Evolutionary conservation across 495 filamentous ascomycete genomes (phyloP).

Genomic region (Aspergillus sparsus): DNA sequence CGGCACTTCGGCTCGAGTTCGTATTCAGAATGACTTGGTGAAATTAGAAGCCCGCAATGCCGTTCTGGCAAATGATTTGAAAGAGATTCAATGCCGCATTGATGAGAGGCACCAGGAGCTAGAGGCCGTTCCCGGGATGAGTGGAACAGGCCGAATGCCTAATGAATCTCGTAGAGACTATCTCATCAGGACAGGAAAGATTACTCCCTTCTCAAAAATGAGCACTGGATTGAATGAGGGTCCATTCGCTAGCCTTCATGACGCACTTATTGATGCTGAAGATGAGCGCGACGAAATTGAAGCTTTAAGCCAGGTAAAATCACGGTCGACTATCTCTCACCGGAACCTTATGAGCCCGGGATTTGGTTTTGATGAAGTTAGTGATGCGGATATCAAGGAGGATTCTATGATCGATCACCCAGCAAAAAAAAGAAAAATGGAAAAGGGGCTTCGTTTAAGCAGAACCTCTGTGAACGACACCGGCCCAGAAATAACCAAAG

Average conservation of each 20-base stretch:
- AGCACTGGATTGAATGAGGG: conserved; percentile 53
- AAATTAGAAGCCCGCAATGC: conserved; percentile 62
- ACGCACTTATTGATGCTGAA: conserved; percentile 77
- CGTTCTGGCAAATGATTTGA: conserved; percentile 65
- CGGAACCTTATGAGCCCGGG: conserved; percentile 79
- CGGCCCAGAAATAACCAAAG: conserved; percentile 25
- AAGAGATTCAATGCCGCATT: conserved; percentile 77
- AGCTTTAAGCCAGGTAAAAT: conserved; percentile 46
- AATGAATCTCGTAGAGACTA: conserved; percentile 85
- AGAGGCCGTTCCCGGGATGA: conserved; percentile 39
- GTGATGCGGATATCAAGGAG: conserved; percentile 29
- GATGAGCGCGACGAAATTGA: conserved; percentile 61
- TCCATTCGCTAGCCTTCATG: conserved; percentile 61
- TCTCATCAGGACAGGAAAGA: conserved; percentile 93
- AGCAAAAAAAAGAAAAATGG: conserved; percentile 45
- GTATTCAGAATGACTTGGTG: conserved; percentile 62
- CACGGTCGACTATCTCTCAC: conserved; percentile 64
- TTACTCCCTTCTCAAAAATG: conserved; percentile 87
- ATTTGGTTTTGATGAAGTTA: conserved; percentile 59
- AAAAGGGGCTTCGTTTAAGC: conserved; percentile 17
- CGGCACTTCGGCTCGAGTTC: conserved; percentile 48
- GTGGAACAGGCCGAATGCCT: conserved; percentile 59
- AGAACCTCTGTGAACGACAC: conserved; percentile 9
- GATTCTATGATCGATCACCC: conserved; percentile 28
- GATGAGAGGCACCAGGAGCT: conserved; percentile 63